Evolutionary conservation across 2,329 filamentous ascomycete species (phyloP), one percentile per base, ranked within the genome.

Genomic region (Ramichloridium luteum): DNA sequence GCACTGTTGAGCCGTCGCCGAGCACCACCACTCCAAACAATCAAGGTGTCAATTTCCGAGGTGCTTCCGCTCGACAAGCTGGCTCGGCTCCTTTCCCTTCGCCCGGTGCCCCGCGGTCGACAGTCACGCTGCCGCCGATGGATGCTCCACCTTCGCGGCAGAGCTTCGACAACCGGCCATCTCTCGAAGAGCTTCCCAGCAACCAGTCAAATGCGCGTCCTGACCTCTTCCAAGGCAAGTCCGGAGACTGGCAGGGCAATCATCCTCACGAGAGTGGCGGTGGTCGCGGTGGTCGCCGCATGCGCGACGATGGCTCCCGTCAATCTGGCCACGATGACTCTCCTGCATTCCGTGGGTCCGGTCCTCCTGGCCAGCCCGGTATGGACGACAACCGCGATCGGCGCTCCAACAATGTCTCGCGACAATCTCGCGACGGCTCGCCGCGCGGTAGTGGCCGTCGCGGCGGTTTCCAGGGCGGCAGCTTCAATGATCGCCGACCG

Each of bases 1-100:
- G 13, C 12, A 36, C 32, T 17, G 38, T 47, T 14, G 31, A 48
- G 23, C 45, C 50, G 30, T 37, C 44, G 17, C 37, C 37, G 11
- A 40, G 40, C 26, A 47, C 52, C 43, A 49, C 49, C 28, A 40
- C 46, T 6, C 32, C 44, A 5, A 30, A 36, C 14, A 30, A 36
- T 15, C 47, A 48, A 38, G 42, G 45, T 27, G 44, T 50, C 12
- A 48, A 46, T 20, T 49, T 55, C 34, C 40, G 52, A 28, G 54
- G 53, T 8, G 53, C 51, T 17, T 43, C 46, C n/a, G 34, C 44
- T 32, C 31, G 47, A 9, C 47, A 46, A 33, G 33, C 37, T 31
- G 49, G 44, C 30, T 14, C 30, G 29, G 41, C 31, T 40, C 44
- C 14, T 31, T 37, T 16, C 31, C 34, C 41, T 32, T 18, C 31